Evolutionary conservation across 106 monocot species (phyloP), one percentile per base, ranked within the genome.

Genomic region (Cymbidium sinense): DNA sequence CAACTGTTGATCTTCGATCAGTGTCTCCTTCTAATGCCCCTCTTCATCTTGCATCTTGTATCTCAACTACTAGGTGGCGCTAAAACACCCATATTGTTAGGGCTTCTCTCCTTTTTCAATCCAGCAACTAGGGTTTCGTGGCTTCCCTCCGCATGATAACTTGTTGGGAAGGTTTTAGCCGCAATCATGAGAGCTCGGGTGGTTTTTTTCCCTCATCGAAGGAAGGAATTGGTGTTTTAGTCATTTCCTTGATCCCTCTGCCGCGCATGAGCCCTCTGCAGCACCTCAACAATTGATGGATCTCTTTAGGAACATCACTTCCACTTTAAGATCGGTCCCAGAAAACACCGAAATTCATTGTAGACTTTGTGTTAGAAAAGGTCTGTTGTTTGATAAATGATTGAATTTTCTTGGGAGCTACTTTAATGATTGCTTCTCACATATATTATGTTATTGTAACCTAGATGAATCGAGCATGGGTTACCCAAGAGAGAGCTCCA

Each of bases 151-250:
- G 39, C 41, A 37, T 73, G 36, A 41, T 33, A 41, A 23, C 39
- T 41, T 10, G 31, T 17, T 35, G 73, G 39, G 23, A 9, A 8
- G 39, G 73, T 2, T 37, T 73, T 73, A 13, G 5, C n/a, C 39
- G 36, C 31, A 73, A 43, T 23, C 69, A 92, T 90, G 94, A 90
- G 79, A 75, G 90, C 87, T 77, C 87, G 87, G 23, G 70, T 98
- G 9, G 94, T 98, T 76, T 87, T 94, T 4, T 96, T 96, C 86
- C 96, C 98, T n/a, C 64, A 85, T 98, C 86, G 88, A 84, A 54
- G 89, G 88, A 11, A 70, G 94, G 71, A 81, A 80, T 19, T 93
- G 96, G 96, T 93, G 93, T 77, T 96, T 96, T 79, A 78, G 67
- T 43, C 84, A 77, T 43, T 80, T 86, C 12, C 21, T 82, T 54